Evolutionary conservation across 495 filamentous ascomycete genomes (phyloP).

Genomic region (Annulohypoxylon moriforme): DNA sequence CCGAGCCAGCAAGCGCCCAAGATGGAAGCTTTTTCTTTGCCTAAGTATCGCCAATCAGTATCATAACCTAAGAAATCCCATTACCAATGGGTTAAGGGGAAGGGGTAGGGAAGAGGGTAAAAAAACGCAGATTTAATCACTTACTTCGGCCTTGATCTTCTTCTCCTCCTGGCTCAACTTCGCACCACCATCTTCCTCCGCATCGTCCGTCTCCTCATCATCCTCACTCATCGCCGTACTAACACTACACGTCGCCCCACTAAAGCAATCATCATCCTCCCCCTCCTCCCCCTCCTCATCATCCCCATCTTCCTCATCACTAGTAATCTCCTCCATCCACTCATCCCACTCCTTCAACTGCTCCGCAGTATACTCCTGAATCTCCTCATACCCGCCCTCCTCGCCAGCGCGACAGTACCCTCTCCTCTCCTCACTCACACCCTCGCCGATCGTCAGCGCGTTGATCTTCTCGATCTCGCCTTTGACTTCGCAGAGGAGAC

Average conservation of each 20-base stretch:
- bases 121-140: background rate
- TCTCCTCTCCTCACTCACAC: background rate
- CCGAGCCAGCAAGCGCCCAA: background rate
- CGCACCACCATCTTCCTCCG: background rate
- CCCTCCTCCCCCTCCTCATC: slow-evolving; percentile 5
- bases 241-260: background rate
- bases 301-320: slow-evolving; percentile 5
- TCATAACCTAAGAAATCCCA: background rate
- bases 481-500: slow-evolving; percentile 38
- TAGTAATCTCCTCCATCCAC: background rate
- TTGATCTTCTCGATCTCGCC: background rate
- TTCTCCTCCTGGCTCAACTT: background rate
- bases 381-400: background rate
- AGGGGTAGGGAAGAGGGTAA: background rate
- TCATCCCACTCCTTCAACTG: background rate
- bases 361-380: background rate
- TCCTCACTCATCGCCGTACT: background rate
- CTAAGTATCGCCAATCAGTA: background rate
- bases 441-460: slow-evolving; percentile 20
- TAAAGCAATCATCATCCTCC: background rate
- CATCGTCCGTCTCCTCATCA: background rate
- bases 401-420: background rate
- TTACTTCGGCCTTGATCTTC: slow-evolving; percentile 3
- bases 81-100: background rate
- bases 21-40: background rate